These are phyloP conservation scores for Hyaloscypha finlandica DNA, from an alignment of 495 filamentous ascomycete species.

Conservation along the genomic window DNA sequence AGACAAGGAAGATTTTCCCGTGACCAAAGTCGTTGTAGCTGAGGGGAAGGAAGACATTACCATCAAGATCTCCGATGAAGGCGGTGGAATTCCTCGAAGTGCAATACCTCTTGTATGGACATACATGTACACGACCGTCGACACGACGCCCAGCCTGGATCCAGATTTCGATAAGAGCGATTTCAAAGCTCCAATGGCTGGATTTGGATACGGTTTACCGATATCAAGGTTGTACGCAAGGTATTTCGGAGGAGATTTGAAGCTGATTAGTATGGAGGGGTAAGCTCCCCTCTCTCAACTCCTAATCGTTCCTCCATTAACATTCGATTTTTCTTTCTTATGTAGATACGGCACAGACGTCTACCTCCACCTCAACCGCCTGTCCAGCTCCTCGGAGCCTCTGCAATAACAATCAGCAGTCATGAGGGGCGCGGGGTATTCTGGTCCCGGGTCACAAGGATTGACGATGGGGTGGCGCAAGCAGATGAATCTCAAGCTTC, in stretches of 20 bases:
- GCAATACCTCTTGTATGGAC: conserved; percentile 97
- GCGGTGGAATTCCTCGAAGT: conserved; percentile 89
- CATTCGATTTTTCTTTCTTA: background rate
- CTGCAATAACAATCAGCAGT: conserved; percentile 98
- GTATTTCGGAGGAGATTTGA: conserved; percentile 96
- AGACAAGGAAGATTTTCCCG: conserved; percentile 92
- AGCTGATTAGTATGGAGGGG: conserved; percentile 99
- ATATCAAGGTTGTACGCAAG: conserved; percentile 92
- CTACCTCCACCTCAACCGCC: conserved; percentile 93
- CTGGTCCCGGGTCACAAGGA: conserved; percentile 66
- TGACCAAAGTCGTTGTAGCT: conserved; percentile 95
- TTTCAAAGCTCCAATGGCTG: conserved; percentile 99
- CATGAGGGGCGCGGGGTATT: conserved; percentile 65
- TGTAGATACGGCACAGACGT: conserved; percentile 95
- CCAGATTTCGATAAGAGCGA: conserved; percentile 99
- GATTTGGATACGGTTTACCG: conserved; percentile 94
- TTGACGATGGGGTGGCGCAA: conserved; percentile 73
- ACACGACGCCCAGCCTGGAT: conserved; percentile 90
- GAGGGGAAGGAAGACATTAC: conserved; percentile 98
- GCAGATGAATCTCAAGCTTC: conserved; percentile 54
- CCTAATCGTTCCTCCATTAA: no score
- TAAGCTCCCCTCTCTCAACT: conserved; percentile 46
- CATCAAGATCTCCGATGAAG: conserved; percentile 96
- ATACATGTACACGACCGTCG: conserved; percentile 99
- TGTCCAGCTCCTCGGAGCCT: conserved; percentile 93